Evolutionary conservation across 305 asterid species (phyloP), one percentile per base, ranked within the genome.

Genomic region (Fraxinus greggii): DNA sequence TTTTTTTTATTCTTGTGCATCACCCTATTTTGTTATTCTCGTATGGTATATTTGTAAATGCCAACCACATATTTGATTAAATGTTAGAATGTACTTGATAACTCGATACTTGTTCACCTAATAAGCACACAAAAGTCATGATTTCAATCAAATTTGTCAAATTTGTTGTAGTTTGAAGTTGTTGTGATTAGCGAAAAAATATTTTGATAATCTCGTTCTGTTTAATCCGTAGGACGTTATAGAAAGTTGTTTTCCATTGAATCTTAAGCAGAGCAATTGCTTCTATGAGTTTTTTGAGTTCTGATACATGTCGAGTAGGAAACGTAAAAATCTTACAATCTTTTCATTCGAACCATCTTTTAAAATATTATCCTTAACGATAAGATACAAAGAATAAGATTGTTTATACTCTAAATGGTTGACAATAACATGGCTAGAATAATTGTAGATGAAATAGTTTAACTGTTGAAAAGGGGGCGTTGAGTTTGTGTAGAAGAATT

Each of bases 401-500:
- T 29, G 9, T 76, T 45, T 28, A 9, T 36, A 28, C 19, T 45
- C 9, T 8, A 32, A 51, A 75, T 38, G 36, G 70, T 63, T 36
- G 35, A 36, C 8, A 3, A 75, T 26, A 35, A 75, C n/a, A 38
- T 24, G 45, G 33, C 19, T 36, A 5, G 19, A 24, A 26, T 19
- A 12, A 33, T 13, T 26, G 36, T 67, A 67, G 35, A 10, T 5
- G 36, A 67, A 28, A 4, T 29, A 29, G 75, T 28, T 13, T 15
- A 69, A 69, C 40, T 4, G 38, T 69, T 69, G 23, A 29, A 67
- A 56, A 17, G 10, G 19, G 17, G 42, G 45, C 12, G 65, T 15
- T 73, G 83, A 74, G 83, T 73, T 81, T 81, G 75, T 73, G 36
- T 74, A 48, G 77, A 28, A 65, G 28, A 40, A 51, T 73, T 74